These are phyloP conservation scores for Termitomyces sp. DNA, from an alignment of 1,284 basidiomycete species.

Conservation along the genomic window DNA sequence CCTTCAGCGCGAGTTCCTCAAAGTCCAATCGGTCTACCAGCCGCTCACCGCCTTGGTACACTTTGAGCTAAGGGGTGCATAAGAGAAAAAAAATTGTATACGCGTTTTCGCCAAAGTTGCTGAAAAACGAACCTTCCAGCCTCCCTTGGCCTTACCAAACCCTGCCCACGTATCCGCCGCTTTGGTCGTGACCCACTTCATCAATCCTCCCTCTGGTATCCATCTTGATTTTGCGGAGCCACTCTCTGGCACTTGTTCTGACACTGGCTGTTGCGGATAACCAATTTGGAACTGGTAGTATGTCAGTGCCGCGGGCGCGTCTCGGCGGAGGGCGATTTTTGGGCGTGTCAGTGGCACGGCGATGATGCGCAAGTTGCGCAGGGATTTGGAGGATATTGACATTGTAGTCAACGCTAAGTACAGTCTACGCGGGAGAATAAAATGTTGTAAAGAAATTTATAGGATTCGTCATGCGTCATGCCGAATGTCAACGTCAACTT, in stretches of 20 bases:
- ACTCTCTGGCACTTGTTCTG: conserved; percentile 2
- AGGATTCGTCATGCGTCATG: conserved; percentile 4
- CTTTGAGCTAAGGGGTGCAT: conserved; percentile 38
- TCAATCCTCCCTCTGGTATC: conserved; percentile 33
- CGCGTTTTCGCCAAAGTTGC: not conserved
- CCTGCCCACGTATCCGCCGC: conserved; percentile 52
- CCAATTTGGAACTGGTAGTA: conserved; percentile 43
- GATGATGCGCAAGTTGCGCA: conserved; percentile 22
- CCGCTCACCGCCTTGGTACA: conserved; percentile 59
- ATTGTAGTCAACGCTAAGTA: conserved; percentile 9
- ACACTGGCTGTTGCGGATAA: conserved; percentile 8
- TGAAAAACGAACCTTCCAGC: conserved; percentile 57
- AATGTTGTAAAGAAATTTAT: not conserved
- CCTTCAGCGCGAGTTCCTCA: conserved; percentile 68
- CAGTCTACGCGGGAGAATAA: not conserved
- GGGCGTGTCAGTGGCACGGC: conserved; percentile 23
- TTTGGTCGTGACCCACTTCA: conserved; percentile 44
- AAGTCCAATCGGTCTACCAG: conserved; percentile 68
- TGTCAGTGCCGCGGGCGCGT: conserved; percentile 24
- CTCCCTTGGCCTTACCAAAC: conserved; percentile 60
- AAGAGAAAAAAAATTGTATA: not conserved
- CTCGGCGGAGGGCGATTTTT: conserved; percentile 2
- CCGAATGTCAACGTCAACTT: conserved; percentile 1
- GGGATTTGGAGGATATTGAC: conserved; percentile 16
- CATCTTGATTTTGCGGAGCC: conserved; percentile 17